These are phyloP conservation scores for Pouteria glomerata DNA, from an alignment of 148 eudicot genomes.

Conservation along the genomic window DNA sequence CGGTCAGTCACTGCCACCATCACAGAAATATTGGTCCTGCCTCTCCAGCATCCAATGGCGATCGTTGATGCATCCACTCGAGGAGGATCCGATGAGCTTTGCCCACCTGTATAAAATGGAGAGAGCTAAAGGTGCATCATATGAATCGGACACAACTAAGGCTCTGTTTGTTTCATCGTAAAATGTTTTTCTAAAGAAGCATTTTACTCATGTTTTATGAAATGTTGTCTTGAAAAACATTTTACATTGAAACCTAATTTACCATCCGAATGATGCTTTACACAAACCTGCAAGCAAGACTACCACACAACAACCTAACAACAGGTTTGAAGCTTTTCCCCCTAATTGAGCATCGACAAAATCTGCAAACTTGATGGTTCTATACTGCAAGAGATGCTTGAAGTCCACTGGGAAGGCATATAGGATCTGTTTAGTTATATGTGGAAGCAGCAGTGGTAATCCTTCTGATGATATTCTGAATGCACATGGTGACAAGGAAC, in stretches of 20 bases:
- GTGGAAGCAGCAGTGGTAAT: conserved; percentile 82
- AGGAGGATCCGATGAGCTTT: conserved; percentile 21
- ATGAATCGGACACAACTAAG: no score
- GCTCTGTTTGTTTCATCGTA: no score
- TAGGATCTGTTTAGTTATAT: conserved; percentile 81
- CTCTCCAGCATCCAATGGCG: conserved; percentile 98
- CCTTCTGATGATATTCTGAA: conserved; percentile 99
- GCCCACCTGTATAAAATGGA: no score
- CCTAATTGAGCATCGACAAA: conserved; percentile 70
- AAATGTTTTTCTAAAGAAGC: no score
- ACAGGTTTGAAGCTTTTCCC: conserved; percentile 55
- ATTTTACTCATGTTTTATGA: no score
- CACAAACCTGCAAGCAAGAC: conserved; percentile 77
- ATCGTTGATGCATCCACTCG: conserved; percentile 46
- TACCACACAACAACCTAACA: conserved; percentile 79
- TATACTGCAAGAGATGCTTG: conserved; percentile 83
- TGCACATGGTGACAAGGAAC: conserved; percentile 54
- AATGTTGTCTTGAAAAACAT: no score
- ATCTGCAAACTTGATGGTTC: conserved; percentile 67
- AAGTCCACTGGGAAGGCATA: conserved; percentile 65
- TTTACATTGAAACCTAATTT: no score
- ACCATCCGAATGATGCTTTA: no score
- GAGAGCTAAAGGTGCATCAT: no score
- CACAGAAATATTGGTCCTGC: conserved; percentile 62
- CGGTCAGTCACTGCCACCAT: conserved; percentile 89